Conservation (phyloP, 106 monocot genomes). For the Triglochin maritima region DNA sequence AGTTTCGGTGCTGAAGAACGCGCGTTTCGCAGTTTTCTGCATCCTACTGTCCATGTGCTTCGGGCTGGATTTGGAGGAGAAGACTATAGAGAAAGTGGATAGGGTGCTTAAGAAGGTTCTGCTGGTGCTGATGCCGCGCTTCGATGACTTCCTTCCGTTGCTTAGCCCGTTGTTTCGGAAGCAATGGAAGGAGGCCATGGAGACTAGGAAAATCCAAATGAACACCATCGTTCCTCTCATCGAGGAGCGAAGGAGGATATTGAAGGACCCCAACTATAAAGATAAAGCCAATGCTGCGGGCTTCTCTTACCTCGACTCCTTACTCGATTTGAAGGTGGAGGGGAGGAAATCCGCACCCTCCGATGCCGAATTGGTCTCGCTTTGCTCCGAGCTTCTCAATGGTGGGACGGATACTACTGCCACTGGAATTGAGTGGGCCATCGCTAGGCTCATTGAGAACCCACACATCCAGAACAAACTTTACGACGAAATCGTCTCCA, state of each 20-base stretch:
- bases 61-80: constrained; percentile 63
- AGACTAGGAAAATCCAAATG: constrained; percentile 40
- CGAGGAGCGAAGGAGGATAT: constrained; percentile 34
- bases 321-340: constrained; percentile 63
- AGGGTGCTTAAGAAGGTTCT: constrained; percentile 65
- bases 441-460: constrained; percentile 60
- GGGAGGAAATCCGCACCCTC: constrained; percentile 35
- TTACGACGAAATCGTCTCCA: constrained; percentile 38
- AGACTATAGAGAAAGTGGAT: constrained; percentile 37
- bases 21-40: constrained; percentile 87
- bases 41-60: constrained; percentile 85
- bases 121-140: constrained; percentile 39
- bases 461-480: constrained; percentile 45
- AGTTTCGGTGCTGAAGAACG: constrained; percentile 73
- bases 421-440: constrained; percentile 81
- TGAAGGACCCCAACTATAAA: constrained; percentile 13
- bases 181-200: constrained; percentile 34
- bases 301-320: constrained; percentile 89
- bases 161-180: constrained; percentile 53
- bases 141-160: constrained; percentile 81
- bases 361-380: constrained; percentile 53
- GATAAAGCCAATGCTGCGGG: constrained; percentile 5
- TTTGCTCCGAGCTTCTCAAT: constrained; percentile 82
- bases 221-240: constrained; percentile 47
- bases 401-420: constrained; percentile 93